Evolutionary conservation across 345 rosid genomes (phyloP), one percentile per base, ranked within the genome.

Genomic region (Anastatica hierochuntica): DNA sequence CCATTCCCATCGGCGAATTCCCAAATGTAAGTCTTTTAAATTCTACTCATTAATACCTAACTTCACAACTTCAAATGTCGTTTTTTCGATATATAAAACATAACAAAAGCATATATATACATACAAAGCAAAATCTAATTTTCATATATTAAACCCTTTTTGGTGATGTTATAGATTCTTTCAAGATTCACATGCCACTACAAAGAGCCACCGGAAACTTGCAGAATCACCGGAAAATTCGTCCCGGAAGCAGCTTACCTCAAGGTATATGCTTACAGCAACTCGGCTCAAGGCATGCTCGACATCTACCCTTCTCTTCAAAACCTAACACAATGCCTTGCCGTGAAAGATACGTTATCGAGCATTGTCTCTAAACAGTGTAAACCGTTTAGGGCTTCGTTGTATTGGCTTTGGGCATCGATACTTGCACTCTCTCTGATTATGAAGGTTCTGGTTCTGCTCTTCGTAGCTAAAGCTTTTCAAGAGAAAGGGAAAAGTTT

Each of bases 271-370:
- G 88, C 86, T 3, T 76, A 73, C 16, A 77, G 81, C 16, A 46
- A 50, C 9, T 71, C 92, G 2, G 65, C 76, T 6, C 74, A 77
- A 53, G 66, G 58, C 4, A 68, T 79, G 77, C 40, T 83, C 0
- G 48, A 70, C 19, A 64, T 77, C 5, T 81, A 59, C 34, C 86
- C 86, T 3, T 79, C 79, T 44, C 50, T 83, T 39, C 70, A 67
- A 52, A 60, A 62, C 70, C 58, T 83, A 56, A 62, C 79, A 7
- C 58, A 69, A 23, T 81, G 92, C 52, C 71, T 44, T 15, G 56
- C 53, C 27, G 63, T 79, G 50, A 81, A 79, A 64, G 55, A 21
- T 43, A 56, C 77, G 45, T 53, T 80, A 14, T 57, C 79, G 1
- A 75, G 63, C 20, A 43, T 77, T 8, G 62, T 64, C 35, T 20